These are phyloP conservation scores for Parastagonospora avenae DNA, from an alignment of 2,329 filamentous ascomycete genomes.

Conservation along the genomic window DNA sequence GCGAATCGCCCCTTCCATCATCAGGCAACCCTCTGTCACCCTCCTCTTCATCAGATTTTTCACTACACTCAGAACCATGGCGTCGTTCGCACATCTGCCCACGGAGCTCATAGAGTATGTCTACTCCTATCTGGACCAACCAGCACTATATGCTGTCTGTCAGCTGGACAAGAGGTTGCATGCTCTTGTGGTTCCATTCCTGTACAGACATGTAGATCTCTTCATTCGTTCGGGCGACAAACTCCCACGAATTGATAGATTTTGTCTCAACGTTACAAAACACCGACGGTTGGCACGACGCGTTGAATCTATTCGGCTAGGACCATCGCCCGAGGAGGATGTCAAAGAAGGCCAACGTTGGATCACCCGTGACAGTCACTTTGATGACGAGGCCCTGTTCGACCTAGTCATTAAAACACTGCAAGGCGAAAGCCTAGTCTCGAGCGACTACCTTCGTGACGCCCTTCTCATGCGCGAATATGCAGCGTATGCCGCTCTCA, in stretches of 20 bases:
- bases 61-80: constrained; percentile 14
- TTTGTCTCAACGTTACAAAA: constrained; percentile 29
- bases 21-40: not conserved
- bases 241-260: constrained; percentile 30
- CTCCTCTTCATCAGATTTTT: not conserved
- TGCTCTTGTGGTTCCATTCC: constrained; percentile 16
- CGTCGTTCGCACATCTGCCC: constrained; percentile 23
- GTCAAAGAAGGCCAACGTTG: constrained; percentile 21
- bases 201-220: constrained; percentile 33
- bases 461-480: constrained; percentile 24
- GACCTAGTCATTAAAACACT: constrained; percentile 15
- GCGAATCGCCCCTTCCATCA: not conserved
- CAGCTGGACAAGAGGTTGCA: constrained; percentile 17
- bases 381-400: constrained; percentile 17
- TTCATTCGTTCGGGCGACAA: constrained; percentile 17
- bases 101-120: constrained; percentile 32
- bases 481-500: constrained; percentile 29
- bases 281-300: constrained; percentile 18
- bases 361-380: constrained; percentile 17
- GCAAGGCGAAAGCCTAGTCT: constrained; percentile 18
- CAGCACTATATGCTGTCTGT: constrained; percentile 20
- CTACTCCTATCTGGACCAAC: constrained; percentile 20
- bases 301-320: constrained; percentile 27
- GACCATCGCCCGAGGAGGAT: constrained; percentile 16
- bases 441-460: constrained; percentile 22